Evolutionary conservation across 306 rosid genomes (phyloP).

Genomic region (Crotalaria pallida): DNA sequence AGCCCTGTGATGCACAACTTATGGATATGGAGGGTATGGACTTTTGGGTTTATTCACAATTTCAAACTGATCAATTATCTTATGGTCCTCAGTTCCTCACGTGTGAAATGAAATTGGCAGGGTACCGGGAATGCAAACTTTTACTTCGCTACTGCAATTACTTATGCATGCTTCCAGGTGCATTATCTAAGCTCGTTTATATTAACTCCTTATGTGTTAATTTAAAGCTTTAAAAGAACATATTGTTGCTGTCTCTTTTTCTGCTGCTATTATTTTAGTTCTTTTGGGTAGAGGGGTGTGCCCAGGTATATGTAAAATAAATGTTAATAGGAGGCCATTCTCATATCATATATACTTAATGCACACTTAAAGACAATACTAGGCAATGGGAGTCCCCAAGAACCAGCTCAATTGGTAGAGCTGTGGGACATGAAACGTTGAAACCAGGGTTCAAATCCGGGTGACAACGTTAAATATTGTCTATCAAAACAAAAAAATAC

Average conservation of each 20-base stretch:
- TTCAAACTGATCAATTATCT: conserved; percentile 15
- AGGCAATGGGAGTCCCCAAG: not conserved
- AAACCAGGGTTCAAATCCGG: no score
- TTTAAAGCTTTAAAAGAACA: not conserved
- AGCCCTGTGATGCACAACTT: conserved; percentile 99
- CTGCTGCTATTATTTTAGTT: not conserved
- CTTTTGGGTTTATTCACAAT: conserved; percentile 19
- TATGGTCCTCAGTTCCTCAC: conserved; percentile 18
- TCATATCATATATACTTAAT: not conserved
- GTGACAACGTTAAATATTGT: no score
- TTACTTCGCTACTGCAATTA: conserved; percentile 88
- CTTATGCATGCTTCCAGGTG: conserved; percentile 88
- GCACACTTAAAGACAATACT: not conserved
- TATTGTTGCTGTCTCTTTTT: not conserved
- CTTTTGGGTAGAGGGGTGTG: no score
- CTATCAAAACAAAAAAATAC: no score
- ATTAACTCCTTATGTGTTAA: not conserved
- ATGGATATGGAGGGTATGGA: conserved; percentile 97
- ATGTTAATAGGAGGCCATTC: conserved; percentile 1
- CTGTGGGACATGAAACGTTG: no score
- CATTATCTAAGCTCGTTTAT: conserved; percentile 11
- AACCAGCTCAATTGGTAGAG: no score
- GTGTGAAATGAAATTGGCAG: conserved; percentile 46
- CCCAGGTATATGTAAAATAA: not conserved
- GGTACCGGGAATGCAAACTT: conserved; percentile 97